Percentiles rank a stretch among this genome's conserved stretches.
phyloP scores from a whole-genome alignment of 345 rosid genomes.

The Ceriops decandra region DNA sequence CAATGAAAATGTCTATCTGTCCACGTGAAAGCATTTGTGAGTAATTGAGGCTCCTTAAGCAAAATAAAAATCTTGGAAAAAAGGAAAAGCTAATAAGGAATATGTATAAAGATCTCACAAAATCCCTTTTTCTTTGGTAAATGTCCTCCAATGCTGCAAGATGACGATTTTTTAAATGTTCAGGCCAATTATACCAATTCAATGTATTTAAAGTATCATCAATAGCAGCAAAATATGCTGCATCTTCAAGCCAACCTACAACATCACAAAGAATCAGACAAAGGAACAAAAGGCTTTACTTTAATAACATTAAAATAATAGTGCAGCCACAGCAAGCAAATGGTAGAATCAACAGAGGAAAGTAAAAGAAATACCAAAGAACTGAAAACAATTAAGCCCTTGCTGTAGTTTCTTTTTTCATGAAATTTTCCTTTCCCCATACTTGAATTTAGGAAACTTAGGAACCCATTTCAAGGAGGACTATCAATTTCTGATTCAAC shows the following conservation, averaged over 20 bases:
- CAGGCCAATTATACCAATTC: slow-evolving; percentile 92
- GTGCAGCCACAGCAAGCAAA: background rate
- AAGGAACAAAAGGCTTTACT: background rate
- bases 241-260: slow-evolving; percentile 96
- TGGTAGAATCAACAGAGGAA: background rate
- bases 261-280: slow-evolving; percentile 9
- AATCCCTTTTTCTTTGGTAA: slow-evolving; percentile 65
- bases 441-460: too few relatives aligned
- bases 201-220: slow-evolving; percentile 48
- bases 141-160: slow-evolving; percentile 84
- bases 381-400: too few relatives aligned
- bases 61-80: background rate
- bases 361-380: too few relatives aligned
- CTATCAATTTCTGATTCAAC: too few relatives aligned
- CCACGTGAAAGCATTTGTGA: slow-evolving; percentile 22
- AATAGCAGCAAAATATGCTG: slow-evolving; percentile 94
- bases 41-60: slow-evolving; percentile 10
- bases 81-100: slow-evolving; percentile 11
- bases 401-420: too few relatives aligned
- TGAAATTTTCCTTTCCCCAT: too few relatives aligned
- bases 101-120: slow-evolving; percentile 48
- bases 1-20: slow-evolving; percentile 84
- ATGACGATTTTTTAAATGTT: slow-evolving; percentile 70
- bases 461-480: too few relatives aligned
- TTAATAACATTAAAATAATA: background rate